A percentile compares a stretch with the other conserved stretches of the same genome.
Evolutionary conservation across 495 filamentous ascomycete species (phyloP).

Genomic region (Oleoguttula mirabilis): DNA sequence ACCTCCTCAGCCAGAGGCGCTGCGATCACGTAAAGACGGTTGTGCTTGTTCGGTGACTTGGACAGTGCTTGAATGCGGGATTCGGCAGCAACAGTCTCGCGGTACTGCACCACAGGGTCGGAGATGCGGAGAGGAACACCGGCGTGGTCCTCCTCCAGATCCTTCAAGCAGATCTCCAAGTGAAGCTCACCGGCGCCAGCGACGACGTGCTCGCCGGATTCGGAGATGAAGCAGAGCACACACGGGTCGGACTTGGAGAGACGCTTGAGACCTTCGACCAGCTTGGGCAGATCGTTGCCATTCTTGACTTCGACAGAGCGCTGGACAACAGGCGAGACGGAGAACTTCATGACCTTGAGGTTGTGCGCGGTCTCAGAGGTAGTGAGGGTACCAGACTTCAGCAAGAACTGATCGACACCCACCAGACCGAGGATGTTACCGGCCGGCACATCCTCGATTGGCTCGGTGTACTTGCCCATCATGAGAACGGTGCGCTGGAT

Average conservation of each 20-base stretch:
- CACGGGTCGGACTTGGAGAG: slow-evolving; percentile 99
- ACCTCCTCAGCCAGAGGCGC: slow-evolving; percentile 86
- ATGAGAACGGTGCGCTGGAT: slow-evolving; percentile 99
- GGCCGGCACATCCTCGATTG: slow-evolving; percentile 96
- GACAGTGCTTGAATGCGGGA: slow-evolving; percentile 95
- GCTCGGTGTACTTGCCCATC: slow-evolving; percentile 99
- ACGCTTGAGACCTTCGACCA: slow-evolving; percentile 99
- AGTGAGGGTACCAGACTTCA: slow-evolving; percentile 99
- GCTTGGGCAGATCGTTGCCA: slow-evolving; percentile 97
- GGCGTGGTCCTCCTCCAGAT: slow-evolving; percentile 99
- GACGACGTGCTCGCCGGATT: slow-evolving; percentile 96
- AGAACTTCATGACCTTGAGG: slow-evolving; percentile 99
- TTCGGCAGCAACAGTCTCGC: slow-evolving; percentile 73
- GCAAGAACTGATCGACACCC: slow-evolving; percentile 99
- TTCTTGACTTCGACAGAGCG: slow-evolving; percentile 99
- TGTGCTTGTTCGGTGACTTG: slow-evolving; percentile 99
- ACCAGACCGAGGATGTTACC: slow-evolving; percentile 99
- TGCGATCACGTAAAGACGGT: slow-evolving; percentile 92
- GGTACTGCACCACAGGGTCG: slow-evolving; percentile 94
- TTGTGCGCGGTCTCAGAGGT: slow-evolving; percentile 98
- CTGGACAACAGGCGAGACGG: slow-evolving; percentile 95
- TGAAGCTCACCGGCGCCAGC: slow-evolving; percentile 98
- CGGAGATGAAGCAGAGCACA: slow-evolving; percentile 76
- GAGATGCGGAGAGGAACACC: slow-evolving; percentile 93
- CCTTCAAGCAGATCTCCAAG: slow-evolving; percentile 99